A percentile compares a stretch with the other conserved stretches of the same genome.
Evolutionary conservation across 2,329 filamentous ascomycete species (phyloP).

Genomic region (Iodosphaeria phyllophila): DNA sequence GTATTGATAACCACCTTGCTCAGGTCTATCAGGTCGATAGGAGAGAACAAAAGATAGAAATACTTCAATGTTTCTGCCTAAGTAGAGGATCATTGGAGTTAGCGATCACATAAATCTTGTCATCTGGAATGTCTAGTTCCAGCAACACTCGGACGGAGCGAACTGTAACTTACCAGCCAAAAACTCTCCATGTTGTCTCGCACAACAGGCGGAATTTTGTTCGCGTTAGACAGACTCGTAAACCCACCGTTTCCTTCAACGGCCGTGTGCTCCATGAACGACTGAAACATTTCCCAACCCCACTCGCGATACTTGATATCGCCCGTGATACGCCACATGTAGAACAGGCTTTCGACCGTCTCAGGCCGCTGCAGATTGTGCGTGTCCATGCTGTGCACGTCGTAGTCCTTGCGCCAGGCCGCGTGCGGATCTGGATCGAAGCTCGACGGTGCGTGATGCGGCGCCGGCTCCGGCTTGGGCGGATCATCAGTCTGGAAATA

Average conservation of each 20-base stretch:
- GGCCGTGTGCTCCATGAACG: constrained; percentile 71
- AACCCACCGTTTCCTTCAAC: constrained; percentile 66
- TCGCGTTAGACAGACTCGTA: constrained; percentile 62
- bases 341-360: constrained; percentile 89
- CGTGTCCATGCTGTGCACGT: constrained; percentile 61
- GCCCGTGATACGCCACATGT: constrained; percentile 97
- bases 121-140: not conserved
- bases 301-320: constrained; percentile 80
- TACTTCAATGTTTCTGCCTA: constrained; percentile 95
- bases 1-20: constrained; percentile 88
- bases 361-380: constrained; percentile 94
- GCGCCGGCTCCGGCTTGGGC: constrained; percentile 39
- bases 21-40: constrained; percentile 63
- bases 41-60: constrained; percentile 85
- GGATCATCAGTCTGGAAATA: constrained; percentile 66
- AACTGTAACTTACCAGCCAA: constrained; percentile 55
- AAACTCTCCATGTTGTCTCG: constrained; percentile 98
- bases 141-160: not conserved
- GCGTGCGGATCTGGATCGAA: constrained; percentile 34
- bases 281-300: constrained; percentile 97
- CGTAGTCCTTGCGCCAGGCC: constrained; percentile 59
- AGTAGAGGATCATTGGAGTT: constrained; percentile 3
- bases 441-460: constrained; percentile 27
- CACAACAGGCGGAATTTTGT: constrained; percentile 44
- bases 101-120: constrained; percentile 3